Evolutionary conservation across 2,329 filamentous ascomycete genomes (phyloP), one percentile per base, ranked within the genome.

Genomic region (Aspergillus pseudoviridinutans): DNA sequence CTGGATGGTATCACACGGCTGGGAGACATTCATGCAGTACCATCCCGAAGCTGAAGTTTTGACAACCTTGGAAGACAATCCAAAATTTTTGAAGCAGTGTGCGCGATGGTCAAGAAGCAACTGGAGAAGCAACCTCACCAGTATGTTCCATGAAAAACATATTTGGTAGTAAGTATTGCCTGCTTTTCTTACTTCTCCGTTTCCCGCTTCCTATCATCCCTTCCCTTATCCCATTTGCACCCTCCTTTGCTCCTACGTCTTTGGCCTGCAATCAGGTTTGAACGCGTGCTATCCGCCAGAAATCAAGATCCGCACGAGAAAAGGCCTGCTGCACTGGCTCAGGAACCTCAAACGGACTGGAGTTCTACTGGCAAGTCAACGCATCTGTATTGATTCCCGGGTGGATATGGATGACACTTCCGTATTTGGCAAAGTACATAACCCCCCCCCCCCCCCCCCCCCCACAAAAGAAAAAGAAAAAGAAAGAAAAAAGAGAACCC

Each of bases 1-100:
- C 57, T 97, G 93, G 93, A 84, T 97, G 69, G 92, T 97, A 65
- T 90, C 87, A 63, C 89, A 96, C 78, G 84, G 88, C 65, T 96
- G 91, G 90, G 91, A 95, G 78, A 97, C 92, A 24, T 93, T 90
- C 82, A 90, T 97, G 74, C 93, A 97, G 78, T 96, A 96, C 77
- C 88, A 96, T 73, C 85, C 84, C 50, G 91, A 95, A 71, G 95
- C 91, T 68, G 90, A 95, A 76, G 88, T 97, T 59, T 87, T 94
- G 78, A 97, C 93, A 27, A 97, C 92, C 3, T 82, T 97, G 44
- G 93, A 97, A 75, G 90, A 93, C 72, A 89, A 92, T 71, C 80
- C 83, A 56, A 95, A 92, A 70, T 97, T 96, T 71, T 80, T 97
- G 62, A 93, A 91, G 71, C 93, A 97, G 76, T 97, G 93, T 76